Percentiles rank a stretch among this genome's conserved stretches.
Conservation (phyloP, 1,284 basidiomycete species). For the Coniferiporia weirii region DNA sequence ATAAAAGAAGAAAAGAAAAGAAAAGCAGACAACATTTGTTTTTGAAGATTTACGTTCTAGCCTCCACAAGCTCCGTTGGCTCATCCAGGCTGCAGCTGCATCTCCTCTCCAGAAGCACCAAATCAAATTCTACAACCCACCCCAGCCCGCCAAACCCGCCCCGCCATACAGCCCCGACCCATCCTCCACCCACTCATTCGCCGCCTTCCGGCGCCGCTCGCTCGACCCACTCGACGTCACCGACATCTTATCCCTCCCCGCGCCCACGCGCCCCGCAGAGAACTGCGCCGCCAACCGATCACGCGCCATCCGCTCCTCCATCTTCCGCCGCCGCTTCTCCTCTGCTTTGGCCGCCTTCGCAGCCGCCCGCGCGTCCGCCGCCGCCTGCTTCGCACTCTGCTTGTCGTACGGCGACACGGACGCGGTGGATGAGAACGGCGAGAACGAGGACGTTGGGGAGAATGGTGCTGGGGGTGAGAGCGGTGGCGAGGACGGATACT, state of each 20-base stretch:
- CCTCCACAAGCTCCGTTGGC: too few relatives aligned
- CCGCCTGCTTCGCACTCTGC: too few relatives aligned
- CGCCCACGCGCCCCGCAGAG: slow-evolving; percentile 28
- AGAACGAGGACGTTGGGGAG: background rate
- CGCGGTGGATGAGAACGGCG: background rate
- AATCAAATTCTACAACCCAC: slow-evolving; percentile 7
- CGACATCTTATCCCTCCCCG: slow-evolving; percentile 24
- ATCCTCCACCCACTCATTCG: slow-evolving; percentile 19
- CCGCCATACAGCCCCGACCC: slow-evolving; percentile 16
- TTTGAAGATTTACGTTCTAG: too few relatives aligned
- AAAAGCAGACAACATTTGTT: too few relatives aligned
- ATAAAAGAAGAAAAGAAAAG: too few relatives aligned
- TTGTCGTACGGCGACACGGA: too few relatives aligned
- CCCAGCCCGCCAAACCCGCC: slow-evolving; percentile 1
- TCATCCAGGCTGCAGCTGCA: background rate
- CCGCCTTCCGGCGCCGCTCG: slow-evolving; percentile 1
- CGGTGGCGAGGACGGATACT: too few relatives aligned
- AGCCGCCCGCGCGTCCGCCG: too few relatives aligned
- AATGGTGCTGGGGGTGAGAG: background rate
- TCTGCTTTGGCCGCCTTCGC: slow-evolving; percentile 35
- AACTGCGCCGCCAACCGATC: slow-evolving; percentile 40
- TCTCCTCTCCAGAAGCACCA: too few relatives aligned
- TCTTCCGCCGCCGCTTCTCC: slow-evolving; percentile 42
- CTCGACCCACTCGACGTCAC: background rate
- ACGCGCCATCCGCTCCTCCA: slow-evolving; percentile 34